These are phyloP conservation scores for Neurospora hispaniola DNA, from an alignment of 495 filamentous ascomycete species.

Conservation along the genomic window DNA sequence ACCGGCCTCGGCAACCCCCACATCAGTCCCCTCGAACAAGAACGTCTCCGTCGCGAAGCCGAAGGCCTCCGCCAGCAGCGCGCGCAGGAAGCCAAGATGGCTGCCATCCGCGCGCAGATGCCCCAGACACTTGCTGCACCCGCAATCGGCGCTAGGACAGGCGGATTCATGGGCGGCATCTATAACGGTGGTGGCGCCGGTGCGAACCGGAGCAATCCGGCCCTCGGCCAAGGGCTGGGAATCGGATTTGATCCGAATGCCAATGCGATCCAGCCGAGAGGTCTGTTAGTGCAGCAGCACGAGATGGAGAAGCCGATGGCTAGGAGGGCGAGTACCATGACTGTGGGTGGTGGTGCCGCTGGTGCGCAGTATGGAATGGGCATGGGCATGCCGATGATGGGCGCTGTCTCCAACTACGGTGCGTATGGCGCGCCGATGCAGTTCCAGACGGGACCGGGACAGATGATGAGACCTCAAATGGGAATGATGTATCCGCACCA, in stretches of 20 bases:
- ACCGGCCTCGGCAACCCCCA: conserved; percentile 18
- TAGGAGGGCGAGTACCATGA: not conserved
- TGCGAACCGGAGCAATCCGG: not conserved
- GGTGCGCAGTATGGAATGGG: not conserved
- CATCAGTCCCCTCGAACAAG: conserved; percentile 23
- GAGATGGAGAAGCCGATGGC: not conserved
- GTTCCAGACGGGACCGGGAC: not conserved
- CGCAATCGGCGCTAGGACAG: conserved; percentile 15
- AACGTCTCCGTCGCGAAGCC: conserved; percentile 26
- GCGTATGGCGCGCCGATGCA: conserved; percentile 22
- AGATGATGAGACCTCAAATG: not conserved
- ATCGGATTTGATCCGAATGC: not conserved
- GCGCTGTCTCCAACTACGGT: not conserved
- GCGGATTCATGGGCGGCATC: conserved; percentile 39
- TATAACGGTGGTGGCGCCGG: not conserved
- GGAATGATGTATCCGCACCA: not conserved
- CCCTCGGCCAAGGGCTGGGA: not conserved
- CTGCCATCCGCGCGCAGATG: conserved; percentile 31
- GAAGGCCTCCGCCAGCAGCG: conserved; percentile 21
- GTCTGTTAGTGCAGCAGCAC: not conserved
- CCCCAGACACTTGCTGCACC: conserved; percentile 22
- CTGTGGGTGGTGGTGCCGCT: not conserved
- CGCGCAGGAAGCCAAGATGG: conserved; percentile 31
- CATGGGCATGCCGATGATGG: not conserved
- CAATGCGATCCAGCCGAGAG: not conserved